These are phyloP conservation scores for Achlya hypogyna DNA, from an alignment of 352 stramenopile species.

Conservation along the genomic window DNA sequence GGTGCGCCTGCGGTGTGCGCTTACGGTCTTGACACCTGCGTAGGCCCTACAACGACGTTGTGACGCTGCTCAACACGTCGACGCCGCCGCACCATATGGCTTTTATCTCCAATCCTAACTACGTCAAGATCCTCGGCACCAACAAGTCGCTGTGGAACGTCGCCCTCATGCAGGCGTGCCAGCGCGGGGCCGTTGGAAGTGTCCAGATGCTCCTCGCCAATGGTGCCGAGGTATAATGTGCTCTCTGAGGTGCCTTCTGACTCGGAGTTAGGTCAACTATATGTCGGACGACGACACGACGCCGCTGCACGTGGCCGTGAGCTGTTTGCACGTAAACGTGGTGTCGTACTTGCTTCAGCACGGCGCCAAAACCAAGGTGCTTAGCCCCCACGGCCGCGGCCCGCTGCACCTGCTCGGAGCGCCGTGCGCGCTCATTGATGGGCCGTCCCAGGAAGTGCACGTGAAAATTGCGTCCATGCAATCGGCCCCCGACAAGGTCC, in stretches of 20 bases:
- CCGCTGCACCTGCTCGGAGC: slow-evolving; percentile 71
- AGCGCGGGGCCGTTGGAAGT: slow-evolving; percentile 70
- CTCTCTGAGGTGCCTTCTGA: background rate
- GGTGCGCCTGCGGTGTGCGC: slow-evolving; percentile 23
- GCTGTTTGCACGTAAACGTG: slow-evolving; percentile 72
- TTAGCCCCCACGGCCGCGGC: slow-evolving; percentile 57
- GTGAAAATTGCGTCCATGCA: background rate
- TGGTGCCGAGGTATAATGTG: slow-evolving; percentile 51
- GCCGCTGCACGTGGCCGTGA: slow-evolving; percentile 71
- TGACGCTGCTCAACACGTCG: slow-evolving; percentile 51
- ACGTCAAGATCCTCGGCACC: slow-evolving; percentile 81
- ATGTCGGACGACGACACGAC: slow-evolving; percentile 76
- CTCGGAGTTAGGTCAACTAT: slow-evolving; percentile 73
- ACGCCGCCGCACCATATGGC: slow-evolving; percentile 61
- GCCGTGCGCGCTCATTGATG: slow-evolving; percentile 28
- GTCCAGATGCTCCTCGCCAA: slow-evolving; percentile 85
- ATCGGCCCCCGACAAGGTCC: slow-evolving; percentile 14
- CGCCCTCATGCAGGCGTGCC: slow-evolving; percentile 76
- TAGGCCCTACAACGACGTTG: slow-evolving; percentile 57
- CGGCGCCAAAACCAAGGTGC: slow-evolving; percentile 63
- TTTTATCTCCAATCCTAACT: slow-evolving; percentile 76
- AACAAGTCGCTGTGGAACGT: slow-evolving; percentile 87
- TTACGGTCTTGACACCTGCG: too few relatives aligned
- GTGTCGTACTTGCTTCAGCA: slow-evolving; percentile 83
- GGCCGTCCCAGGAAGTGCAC: background rate